Base-by-base conservation (phyloP, 495 filamentous ascomycete genomes). In the Penicillium macrosclerotiorum region DNA sequence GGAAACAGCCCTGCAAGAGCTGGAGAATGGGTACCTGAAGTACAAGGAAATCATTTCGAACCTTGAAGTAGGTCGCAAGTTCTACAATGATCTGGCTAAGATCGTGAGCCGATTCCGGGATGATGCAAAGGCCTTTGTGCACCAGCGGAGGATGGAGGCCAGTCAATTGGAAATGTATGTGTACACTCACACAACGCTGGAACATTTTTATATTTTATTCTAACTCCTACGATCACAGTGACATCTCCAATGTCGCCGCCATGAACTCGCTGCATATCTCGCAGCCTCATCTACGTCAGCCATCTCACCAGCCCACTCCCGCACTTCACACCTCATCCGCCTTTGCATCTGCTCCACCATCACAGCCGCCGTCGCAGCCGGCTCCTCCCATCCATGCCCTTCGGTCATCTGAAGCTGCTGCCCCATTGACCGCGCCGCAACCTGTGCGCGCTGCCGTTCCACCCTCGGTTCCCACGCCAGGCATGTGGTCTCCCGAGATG, bases 41-140 rank as follows among this genome's bases (percentile, higher is more conserved):
- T 96, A 96, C 67, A 94, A 93, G 65, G 91, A 98, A 63, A 85
- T 96, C 41, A 81, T 94, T 31, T 86, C 78, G 31, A 94, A 97
- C 57, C 68, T 96, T 0, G 89, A 96, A 42, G 86, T 85, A 0
- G 93, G 89, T 1, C 69, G 92, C 31, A 96, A 95, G 55, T 98
- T 98, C 62, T 98, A 97, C 70, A 97, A 98, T 59, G 91, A 96
- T 56, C 77, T 98, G 2, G 86, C 82, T 30, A 87, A 85, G 63
- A 90, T 96, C 32, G 82, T 96, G 1, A 81, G 74, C 8, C 75
- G 84, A 18, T 89, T 89, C 51, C 76, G 88, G 16, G 90, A 94
- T 48, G 88, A 87, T 26, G 83, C 77, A 25, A 84, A 84, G 53
- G 78, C 74, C 7, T 96, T 93, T 68, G 86, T 85, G 6, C 85